phyloP scores from a whole-genome alignment of 306 rosid genomes.

The Quercus glauca region DNA sequence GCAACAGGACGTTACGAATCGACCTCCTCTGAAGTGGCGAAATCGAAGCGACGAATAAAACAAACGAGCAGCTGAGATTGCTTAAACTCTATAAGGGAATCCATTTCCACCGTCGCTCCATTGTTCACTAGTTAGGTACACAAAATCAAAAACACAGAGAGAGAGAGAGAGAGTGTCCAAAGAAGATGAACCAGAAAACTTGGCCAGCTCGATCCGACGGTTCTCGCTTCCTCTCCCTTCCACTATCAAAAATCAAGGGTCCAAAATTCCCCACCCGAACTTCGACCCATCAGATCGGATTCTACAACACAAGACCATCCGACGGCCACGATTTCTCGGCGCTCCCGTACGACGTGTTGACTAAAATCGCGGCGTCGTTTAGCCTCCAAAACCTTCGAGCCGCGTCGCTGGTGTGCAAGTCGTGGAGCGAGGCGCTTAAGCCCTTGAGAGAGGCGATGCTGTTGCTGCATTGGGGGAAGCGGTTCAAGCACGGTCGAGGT shows the following conservation, averaged over 20 bases:
- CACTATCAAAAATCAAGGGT: conserved; percentile 12
- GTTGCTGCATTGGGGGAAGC: conserved; percentile 65
- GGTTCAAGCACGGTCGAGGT: conserved; percentile 70
- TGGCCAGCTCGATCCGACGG: conserved; percentile 49
- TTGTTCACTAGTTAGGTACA: too few species aligned
- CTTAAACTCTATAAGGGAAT: too few species aligned
- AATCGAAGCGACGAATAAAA: too few species aligned
- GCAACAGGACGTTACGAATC: too few species aligned
- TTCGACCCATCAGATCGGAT: conserved; percentile 19
- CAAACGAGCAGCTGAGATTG: too few species aligned
- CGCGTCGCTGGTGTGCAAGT: conserved; percentile 69
- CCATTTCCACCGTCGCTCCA: too few species aligned
- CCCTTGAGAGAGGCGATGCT: conserved; percentile 74
- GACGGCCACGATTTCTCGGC: conserved; percentile 47
- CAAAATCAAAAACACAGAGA: too few species aligned
- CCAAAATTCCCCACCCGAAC: too few species aligned
- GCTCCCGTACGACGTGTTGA: conserved; percentile 66
- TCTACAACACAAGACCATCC: conserved; percentile 4
- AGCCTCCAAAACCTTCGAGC: conserved; percentile 52
- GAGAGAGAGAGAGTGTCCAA: too few species aligned
- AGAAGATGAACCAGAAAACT: conserved; percentile 43
- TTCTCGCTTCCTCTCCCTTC: conserved; percentile 47
- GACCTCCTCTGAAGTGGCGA: too few species aligned
- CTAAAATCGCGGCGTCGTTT: conserved; percentile 52
- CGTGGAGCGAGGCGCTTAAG: conserved; percentile 72